Conservation (phyloP, 2,329 filamentous ascomycete genomes). For the Nothophoma quercina region DNA sequence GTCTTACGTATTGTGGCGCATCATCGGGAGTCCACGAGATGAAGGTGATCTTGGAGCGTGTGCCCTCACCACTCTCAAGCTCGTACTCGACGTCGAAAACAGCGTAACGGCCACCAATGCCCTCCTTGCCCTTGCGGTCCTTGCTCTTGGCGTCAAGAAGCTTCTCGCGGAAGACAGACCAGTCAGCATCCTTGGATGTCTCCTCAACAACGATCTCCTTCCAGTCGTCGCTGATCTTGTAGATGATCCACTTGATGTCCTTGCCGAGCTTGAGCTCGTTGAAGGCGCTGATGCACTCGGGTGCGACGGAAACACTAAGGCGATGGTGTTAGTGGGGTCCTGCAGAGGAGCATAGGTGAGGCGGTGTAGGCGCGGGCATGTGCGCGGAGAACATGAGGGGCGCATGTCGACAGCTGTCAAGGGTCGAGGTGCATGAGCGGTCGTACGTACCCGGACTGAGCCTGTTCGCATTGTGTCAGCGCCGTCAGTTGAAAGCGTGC, state of each 20-base stretch:
- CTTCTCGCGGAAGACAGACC: slow-evolving; percentile 77
- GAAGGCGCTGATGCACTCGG: slow-evolving; percentile 74
- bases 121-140: slow-evolving; percentile 66
- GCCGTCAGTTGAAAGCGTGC: neutral
- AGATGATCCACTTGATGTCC: slow-evolving; percentile 83
- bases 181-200: slow-evolving; percentile 71
- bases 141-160: slow-evolving; percentile 77
- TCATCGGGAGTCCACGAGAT: slow-evolving; percentile 61
- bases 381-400: slow-evolving; percentile 20
- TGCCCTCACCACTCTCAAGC: slow-evolving; percentile 74
- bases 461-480: slow-evolving; percentile 40
- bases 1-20: slow-evolving; percentile 75
- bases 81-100: slow-evolving; percentile 86
- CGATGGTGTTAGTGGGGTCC: slow-evolving; percentile 24
- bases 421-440: slow-evolving; percentile 20
- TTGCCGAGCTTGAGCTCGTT: slow-evolving; percentile 86
- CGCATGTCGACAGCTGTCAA: slow-evolving; percentile 18
- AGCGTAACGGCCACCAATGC: slow-evolving; percentile 77
- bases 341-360: neutral
- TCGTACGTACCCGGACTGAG: slow-evolving; percentile 54
- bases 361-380: slow-evolving; percentile 15
- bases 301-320: slow-evolving; percentile 72
- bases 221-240: slow-evolving; percentile 84
- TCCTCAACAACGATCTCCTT: slow-evolving; percentile 84
- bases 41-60: slow-evolving; percentile 63